A percentile compares a stretch with the other conserved stretches of the same genome.
These are phyloP conservation scores for Penicillium odoratum DNA, from an alignment of 495 filamentous ascomycete genomes.

Conservation along the genomic window DNA sequence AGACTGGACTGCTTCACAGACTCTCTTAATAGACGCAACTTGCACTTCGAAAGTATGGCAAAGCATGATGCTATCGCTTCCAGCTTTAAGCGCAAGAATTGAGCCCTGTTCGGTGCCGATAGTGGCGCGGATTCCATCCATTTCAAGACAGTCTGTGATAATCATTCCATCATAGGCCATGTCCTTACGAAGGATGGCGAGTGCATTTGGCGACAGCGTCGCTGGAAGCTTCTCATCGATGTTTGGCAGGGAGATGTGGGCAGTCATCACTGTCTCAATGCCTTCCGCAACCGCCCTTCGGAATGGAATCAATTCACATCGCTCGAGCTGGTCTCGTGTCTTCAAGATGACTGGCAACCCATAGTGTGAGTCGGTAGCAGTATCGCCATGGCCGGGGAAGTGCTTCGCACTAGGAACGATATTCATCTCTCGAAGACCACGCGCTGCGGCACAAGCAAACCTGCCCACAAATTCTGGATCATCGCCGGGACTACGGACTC, in stretches of 20 bases:
- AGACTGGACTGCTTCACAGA: conserved; percentile 41
- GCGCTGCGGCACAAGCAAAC: conserved; percentile 37
- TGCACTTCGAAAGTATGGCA: conserved; percentile 52
- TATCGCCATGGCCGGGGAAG: conserved; percentile 48
- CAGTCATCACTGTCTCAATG: conserved; percentile 45
- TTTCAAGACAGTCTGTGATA: conserved; percentile 44
- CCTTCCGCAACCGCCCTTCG: conserved; percentile 44
- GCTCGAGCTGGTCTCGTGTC: conserved; percentile 38
- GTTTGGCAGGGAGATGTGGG: conserved; percentile 42
- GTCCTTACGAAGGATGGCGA: conserved; percentile 42
- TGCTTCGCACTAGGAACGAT: conserved; percentile 45
- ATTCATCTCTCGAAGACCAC: conserved; percentile 38
- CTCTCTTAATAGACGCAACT: conserved; percentile 40
- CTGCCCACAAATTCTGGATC: conserved; percentile 41
- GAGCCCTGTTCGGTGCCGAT: conserved; percentile 49
- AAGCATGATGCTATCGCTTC: conserved; percentile 53
- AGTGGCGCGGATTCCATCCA: conserved; percentile 49
- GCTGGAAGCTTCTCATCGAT: conserved; percentile 39
- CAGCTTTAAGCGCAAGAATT: conserved; percentile 46
- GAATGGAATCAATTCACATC: conserved; percentile 43
- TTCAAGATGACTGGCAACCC: conserved; percentile 42
- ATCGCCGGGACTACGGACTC: conserved; percentile 44
- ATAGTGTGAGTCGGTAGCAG: conserved; percentile 45
- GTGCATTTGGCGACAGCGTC: conserved; percentile 36
- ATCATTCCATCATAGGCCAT: conserved; percentile 44